Conservation (phyloP, 257 asterid genomes). For the Linderniella brevidens region DNA sequence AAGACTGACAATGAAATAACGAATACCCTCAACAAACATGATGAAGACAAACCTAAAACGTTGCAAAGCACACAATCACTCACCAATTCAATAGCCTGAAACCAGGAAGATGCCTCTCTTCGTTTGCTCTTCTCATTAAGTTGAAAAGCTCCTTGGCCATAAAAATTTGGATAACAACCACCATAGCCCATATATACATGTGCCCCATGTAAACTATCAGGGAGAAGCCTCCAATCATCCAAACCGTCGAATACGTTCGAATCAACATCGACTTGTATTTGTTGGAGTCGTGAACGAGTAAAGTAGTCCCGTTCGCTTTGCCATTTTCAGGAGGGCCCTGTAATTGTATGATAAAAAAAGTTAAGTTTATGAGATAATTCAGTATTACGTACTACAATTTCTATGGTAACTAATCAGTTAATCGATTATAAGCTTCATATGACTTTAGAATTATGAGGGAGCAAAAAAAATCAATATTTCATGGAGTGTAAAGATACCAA, state of each 20-base stretch:
- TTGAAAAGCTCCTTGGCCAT: constrained; percentile 91
- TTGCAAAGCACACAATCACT: constrained; percentile 7
- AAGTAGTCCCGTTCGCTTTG: constrained; percentile 32
- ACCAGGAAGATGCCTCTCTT: constrained; percentile 90
- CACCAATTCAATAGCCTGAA: constrained; percentile 91
- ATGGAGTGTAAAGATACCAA: constrained; percentile 11
- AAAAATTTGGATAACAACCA: constrained; percentile 74
- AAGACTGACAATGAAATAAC: too few species aligned
- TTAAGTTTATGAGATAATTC: constrained; percentile 7
- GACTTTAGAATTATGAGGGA: too few species aligned
- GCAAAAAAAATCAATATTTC: background rate
- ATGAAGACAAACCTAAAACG: background rate
- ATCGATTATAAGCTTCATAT: background rate
- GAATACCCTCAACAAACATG: too few species aligned
- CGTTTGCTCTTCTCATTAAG: constrained; percentile 72
- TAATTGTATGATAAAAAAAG: constrained; percentile 10
- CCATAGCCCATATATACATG: constrained; percentile 86
- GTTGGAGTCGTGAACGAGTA: constrained; percentile 67
- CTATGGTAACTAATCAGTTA: background rate
- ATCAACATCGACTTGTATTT: constrained; percentile 90
- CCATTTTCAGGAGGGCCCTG: constrained; percentile 57
- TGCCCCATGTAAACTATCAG: constrained; percentile 82
- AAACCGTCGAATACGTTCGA: constrained; percentile 64
- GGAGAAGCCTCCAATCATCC: constrained; percentile 95
- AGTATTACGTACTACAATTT: background rate